These are phyloP conservation scores for Apiospora malaysiana DNA, from an alignment of 2,329 filamentous ascomycete genomes.

Conservation along the genomic window DNA sequence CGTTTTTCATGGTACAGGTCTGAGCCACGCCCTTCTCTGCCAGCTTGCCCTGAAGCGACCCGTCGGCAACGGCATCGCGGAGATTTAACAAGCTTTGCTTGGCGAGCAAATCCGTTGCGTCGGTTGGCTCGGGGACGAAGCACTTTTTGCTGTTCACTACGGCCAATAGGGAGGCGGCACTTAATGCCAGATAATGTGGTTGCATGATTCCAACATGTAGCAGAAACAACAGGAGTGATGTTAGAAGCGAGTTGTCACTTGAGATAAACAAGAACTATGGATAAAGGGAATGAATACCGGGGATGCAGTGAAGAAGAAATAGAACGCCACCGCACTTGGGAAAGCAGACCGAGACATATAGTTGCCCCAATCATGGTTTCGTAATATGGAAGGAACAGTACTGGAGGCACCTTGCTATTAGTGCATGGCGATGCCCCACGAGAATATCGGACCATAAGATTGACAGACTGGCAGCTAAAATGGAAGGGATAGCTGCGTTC, in stretches of 20 bases:
- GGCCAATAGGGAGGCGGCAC: not conserved
- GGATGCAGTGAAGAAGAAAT: not conserved
- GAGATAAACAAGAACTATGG: not conserved
- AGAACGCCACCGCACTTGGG: not conserved
- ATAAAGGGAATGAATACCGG: not conserved
- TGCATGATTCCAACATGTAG: not conserved
- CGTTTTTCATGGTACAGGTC: constrained; percentile 21
- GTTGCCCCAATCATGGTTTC: too few species aligned
- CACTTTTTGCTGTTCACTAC: constrained; percentile 10
- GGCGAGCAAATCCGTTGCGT: constrained; percentile 24
- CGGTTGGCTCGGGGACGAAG: constrained; percentile 25
- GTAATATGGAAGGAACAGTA: too few species aligned
- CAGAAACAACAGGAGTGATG: not conserved
- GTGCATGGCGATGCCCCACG: not conserved
- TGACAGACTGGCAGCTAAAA: not conserved
- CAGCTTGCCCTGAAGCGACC: constrained; percentile 20
- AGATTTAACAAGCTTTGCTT: constrained; percentile 22
- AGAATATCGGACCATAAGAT: not conserved
- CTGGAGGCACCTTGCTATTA: not conserved
- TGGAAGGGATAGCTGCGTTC: not conserved
- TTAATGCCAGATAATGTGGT: not conserved
- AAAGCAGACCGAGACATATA: not conserved
- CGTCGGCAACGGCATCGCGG: constrained; percentile 8
- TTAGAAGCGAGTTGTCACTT: not conserved
- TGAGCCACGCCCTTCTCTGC: constrained; percentile 20